Conservation (phyloP, 2,329 filamentous ascomycete genomes). For the Aspergillus candidus region DNA sequence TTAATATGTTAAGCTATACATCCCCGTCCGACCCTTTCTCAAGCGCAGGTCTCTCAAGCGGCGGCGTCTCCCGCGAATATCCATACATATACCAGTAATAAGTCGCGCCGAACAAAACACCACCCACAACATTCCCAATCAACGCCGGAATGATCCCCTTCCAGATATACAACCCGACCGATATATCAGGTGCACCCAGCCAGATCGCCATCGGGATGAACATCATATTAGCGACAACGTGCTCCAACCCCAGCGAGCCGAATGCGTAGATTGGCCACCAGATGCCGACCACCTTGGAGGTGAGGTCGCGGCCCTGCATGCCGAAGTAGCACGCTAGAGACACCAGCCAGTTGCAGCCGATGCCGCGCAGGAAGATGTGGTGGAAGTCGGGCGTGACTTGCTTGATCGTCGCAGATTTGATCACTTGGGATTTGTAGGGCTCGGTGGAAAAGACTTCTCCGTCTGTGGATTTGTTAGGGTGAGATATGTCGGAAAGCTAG, state of each 20-base stretch:
- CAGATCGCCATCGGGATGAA: slow-evolving; percentile 50
- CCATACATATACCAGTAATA: slow-evolving; percentile 45
- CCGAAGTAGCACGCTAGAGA: slow-evolving; percentile 46
- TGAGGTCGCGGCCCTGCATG: slow-evolving; percentile 46
- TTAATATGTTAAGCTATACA: too few relatives aligned
- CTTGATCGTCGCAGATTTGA: slow-evolving; percentile 46
- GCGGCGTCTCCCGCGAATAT: not conserved
- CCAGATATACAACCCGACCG: slow-evolving; percentile 51
- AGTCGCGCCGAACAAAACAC: slow-evolving; percentile 43
- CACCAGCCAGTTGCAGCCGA: slow-evolving; percentile 55
- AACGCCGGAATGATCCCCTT: slow-evolving; percentile 51
- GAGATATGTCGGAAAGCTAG: not conserved
- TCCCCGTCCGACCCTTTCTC: too few relatives aligned
- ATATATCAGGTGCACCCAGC: slow-evolving; percentile 40
- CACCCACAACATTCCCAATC: slow-evolving; percentile 51
- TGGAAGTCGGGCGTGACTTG: slow-evolving; percentile 46
- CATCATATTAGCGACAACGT: slow-evolving; percentile 55
- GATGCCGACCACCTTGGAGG: slow-evolving; percentile 50
- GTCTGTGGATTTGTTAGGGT: slow-evolving; percentile 24
- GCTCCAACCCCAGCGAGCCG: slow-evolving; percentile 49
- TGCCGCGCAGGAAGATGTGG: slow-evolving; percentile 50
- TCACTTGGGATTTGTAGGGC: slow-evolving; percentile 41
- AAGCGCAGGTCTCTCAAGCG: too few relatives aligned
- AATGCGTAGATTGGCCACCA: slow-evolving; percentile 55
- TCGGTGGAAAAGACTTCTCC: slow-evolving; percentile 42